Base-by-base conservation (phyloP, 805 yeast genomes). In the Lipomyces kockii region DNA sequence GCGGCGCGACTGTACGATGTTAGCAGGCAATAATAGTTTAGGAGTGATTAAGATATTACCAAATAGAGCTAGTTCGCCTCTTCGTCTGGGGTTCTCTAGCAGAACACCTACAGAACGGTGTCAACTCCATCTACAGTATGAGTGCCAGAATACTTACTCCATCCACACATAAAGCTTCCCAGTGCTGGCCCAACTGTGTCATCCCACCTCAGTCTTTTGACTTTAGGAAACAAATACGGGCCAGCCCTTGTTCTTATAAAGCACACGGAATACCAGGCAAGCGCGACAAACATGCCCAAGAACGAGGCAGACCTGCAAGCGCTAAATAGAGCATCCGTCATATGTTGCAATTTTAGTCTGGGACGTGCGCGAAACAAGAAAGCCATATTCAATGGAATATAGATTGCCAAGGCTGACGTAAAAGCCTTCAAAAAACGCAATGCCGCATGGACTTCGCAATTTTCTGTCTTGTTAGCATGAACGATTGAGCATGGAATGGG, bases 211-310 rank as follows among this genome's bases (percentile, higher is more conserved):
- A 78, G 76, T 27, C 70, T 71, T 8, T 81, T 78, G 0, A 76
- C 77, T 2, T 73, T 64, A 3, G 84, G 84, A 68, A 81, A 79
- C 22, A 83, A 60, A 25, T 62, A 64, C 2, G 85, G 85, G 0
- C 82, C 76, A 2, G 82, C 61, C 63, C 84, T 70, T 3, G 80
- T 77, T 60, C 86, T 73, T 2, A 79, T 76, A 29, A 83, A 74
- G 72, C 86, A 83, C 14, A 83, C 85, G 8, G 80, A 80, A 68
- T 83, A 83, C 86, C 86, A 83, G 65, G 77, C 77, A 57, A 82
- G 74, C 14, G 78, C 78, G 35, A 83, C 83, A 68, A 78, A 83
- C 1, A 79, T 65, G 3, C 82, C 84, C 61, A 83, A 75, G 73
- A 83, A 83, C 35, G 78, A 74, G 6, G 85, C 80, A 5, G 85